Evolutionary conservation across 2,329 filamentous ascomycete species (phyloP).

Genomic region (Fusarium zealandicum): DNA sequence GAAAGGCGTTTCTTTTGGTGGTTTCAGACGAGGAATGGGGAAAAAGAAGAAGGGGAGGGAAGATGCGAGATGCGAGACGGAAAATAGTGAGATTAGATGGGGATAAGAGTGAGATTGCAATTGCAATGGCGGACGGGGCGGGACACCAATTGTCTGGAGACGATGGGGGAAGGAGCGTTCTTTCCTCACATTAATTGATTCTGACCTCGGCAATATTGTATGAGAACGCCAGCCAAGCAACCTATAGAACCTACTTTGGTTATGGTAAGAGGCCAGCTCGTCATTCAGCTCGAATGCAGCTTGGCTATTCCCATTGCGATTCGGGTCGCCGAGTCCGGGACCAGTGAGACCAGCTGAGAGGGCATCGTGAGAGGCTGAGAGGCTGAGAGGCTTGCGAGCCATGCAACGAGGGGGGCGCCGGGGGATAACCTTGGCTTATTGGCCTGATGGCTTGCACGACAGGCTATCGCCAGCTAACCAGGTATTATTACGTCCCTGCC

Average conservation of each 20-base stretch:
- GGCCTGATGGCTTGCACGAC: constrained; percentile 21
- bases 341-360: constrained; percentile 26
- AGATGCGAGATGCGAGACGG: neutral
- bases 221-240: constrained; percentile 13
- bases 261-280: too few species aligned
- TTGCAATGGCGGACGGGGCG: constrained; percentile 23
- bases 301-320: constrained; percentile 21
- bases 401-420: constrained; percentile 12
- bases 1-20: constrained; percentile 9
- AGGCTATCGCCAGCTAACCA: constrained; percentile 11
- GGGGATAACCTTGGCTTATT: constrained; percentile 12
- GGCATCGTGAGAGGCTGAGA: constrained; percentile 24
- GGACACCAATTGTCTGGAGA: constrained; percentile 21
- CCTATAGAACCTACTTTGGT: too few species aligned
- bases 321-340: neutral
- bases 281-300: constrained; percentile 3
- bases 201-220: constrained; percentile 28
- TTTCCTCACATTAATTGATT: constrained; percentile 24
- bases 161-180: constrained; percentile 26
- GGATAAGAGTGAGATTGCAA: constrained; percentile 14
- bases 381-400: constrained; percentile 17
- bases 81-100: constrained; percentile 5
- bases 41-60: neutral
- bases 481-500: neutral
- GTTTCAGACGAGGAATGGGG: constrained; percentile 25